phyloP scores from a whole-genome alignment of 2,329 filamentous ascomycete species.

The Aspergillus sp. region DNA sequence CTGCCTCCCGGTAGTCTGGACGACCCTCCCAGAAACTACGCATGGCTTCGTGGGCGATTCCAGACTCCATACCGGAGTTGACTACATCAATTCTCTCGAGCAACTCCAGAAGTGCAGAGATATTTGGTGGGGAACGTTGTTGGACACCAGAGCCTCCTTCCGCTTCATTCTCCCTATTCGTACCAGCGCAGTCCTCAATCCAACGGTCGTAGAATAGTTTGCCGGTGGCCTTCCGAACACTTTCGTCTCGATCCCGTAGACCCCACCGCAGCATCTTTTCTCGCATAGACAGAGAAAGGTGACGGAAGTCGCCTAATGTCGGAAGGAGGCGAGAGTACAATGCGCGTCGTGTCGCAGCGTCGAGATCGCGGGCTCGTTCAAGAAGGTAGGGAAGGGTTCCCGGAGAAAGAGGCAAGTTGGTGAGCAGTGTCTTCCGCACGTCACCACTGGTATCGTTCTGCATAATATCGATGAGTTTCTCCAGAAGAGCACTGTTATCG shows the following conservation, averaged over 20 bases:
- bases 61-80: constrained; percentile 81
- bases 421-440: constrained; percentile 76
- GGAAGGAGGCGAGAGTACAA: constrained; percentile 84
- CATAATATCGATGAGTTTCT: constrained; percentile 78
- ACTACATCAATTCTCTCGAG: constrained; percentile 90
- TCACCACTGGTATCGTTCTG: constrained; percentile 94
- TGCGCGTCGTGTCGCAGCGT: constrained; percentile 73
- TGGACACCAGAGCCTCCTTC: constrained; percentile 27
- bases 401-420: constrained; percentile 82
- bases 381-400: constrained; percentile 78
- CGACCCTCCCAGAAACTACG: constrained; percentile 91
- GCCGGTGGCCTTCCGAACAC: constrained; percentile 83
- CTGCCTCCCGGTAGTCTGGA: constrained; percentile 48
- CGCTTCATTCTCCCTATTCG: constrained; percentile 53
- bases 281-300: constrained; percentile 85
- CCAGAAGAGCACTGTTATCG: constrained; percentile 61
- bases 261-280: constrained; percentile 96
- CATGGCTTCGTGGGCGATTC: constrained; percentile 91
- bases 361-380: constrained; percentile 83
- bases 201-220: constrained; percentile 90
- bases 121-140: constrained; percentile 55
- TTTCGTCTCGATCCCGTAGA: constrained; percentile 85
- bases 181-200: constrained; percentile 88
- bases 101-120: constrained; percentile 81
- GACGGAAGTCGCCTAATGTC: constrained; percentile 85